Conservation (phyloP, 164 flowering plant genomes). For the Magnolia officinalis region DNA sequence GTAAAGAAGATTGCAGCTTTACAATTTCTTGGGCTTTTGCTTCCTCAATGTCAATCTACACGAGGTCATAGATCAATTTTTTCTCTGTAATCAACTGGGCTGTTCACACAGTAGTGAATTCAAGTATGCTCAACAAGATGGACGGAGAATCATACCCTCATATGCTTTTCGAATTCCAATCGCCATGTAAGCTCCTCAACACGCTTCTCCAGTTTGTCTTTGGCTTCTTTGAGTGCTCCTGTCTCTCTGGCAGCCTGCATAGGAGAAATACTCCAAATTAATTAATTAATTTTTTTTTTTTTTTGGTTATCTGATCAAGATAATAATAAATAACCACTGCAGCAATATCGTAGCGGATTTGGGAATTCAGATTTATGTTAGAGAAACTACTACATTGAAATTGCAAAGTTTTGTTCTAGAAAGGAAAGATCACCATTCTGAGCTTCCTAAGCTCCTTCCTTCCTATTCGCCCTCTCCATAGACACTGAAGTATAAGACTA, state of each 20-base stretch:
- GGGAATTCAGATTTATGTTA: background rate
- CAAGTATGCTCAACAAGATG: slow-evolving; percentile 1
- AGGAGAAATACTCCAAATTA: background rate
- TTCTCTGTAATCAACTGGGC: background rate
- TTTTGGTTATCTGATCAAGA: background rate
- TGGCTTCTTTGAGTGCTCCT: slow-evolving; percentile 85
- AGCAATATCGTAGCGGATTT: background rate
- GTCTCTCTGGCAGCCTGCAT: slow-evolving; percentile 84
- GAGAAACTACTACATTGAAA: background rate
- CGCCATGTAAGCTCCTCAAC: slow-evolving; percentile 89
- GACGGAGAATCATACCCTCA: slow-evolving; percentile 45
- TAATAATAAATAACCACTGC: background rate
- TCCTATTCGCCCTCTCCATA: slow-evolving; percentile 67
- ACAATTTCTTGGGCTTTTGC: slow-evolving; percentile 71
- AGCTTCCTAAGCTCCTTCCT: slow-evolving; percentile 72
- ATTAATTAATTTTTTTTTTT: no score
- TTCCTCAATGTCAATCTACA: slow-evolving; percentile 75
- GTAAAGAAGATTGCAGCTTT: slow-evolving; percentile 54
- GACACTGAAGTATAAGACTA: slow-evolving; percentile 59
- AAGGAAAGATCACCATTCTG: slow-evolving; percentile 48
- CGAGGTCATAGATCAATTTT: background rate
- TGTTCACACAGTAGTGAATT: slow-evolving; percentile 8
- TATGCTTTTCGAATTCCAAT: slow-evolving; percentile 69
- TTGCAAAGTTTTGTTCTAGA: slow-evolving; percentile 1
- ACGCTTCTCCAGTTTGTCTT: slow-evolving; percentile 85